Evolutionary conservation across 805 yeast species (phyloP), one percentile per base, ranked within the genome.

Genomic region (Candida nitratophila): DNA sequence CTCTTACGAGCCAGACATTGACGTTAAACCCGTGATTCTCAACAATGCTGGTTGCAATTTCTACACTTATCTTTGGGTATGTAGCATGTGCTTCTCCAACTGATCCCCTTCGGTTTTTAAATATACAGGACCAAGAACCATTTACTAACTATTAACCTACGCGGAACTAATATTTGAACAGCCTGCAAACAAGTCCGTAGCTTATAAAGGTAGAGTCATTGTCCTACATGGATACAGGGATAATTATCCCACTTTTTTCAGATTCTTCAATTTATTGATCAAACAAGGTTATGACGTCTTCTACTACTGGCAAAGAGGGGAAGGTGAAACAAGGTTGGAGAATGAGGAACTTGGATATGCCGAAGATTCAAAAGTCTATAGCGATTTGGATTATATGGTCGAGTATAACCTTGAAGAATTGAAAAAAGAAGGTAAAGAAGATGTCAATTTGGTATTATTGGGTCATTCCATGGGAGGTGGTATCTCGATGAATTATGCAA

Each of bases 401-500:
- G 65, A 74, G 44, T 56, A 55, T 39, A 72, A 71, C 42, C 52
- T 71, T 20, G 68, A 70, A 17, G 65, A 66, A 26, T 48, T 61
- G 42, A 42, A 44, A 15, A 21, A 55, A 19, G 38, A 56, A 26
- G 52, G 46, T 10, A 46, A 47, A 16, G 69, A 66, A 40, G 74
- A 74, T 48, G 51, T 83, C 29, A 72, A 67, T 51, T 54, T 86
- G 39, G 19, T 19, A 26, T 15, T 39, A 3, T 66, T 74, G 54
- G 89, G 91, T 1, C 87, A 81, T 50, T 83, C 89, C 10, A 83
- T 86, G 90, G 95, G 95, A 41, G 91, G 91, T 19, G 90, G 83
- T 0, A 77, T 85, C 41, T 67, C 66, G 0, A 63, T 85, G 45
- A 81, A 80, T 59, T 84, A 85, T 57, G 79, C 76, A 3, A 69